Percentiles rank a stretch among this genome's conserved stretches.
phyloP scores from a whole-genome alignment of 176 grass and related monocot species.

The Areca catechu region DNA sequence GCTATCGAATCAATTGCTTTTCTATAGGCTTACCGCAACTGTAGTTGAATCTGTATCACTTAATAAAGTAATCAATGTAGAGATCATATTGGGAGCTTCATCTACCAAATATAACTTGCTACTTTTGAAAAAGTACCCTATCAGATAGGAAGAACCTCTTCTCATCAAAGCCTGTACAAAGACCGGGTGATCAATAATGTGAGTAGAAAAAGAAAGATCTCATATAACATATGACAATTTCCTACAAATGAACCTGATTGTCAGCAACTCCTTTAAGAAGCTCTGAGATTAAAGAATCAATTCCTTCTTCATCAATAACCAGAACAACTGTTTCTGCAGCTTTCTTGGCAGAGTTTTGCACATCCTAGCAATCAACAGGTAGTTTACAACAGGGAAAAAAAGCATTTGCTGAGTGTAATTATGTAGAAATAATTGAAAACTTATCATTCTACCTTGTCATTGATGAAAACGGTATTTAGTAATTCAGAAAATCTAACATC shows the following conservation, averaged over 20 bases:
- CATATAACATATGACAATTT: background rate
- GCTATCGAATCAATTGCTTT: background rate
- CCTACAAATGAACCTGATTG: constrained; percentile 46
- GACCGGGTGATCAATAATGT: background rate
- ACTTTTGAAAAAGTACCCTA: constrained; percentile 91
- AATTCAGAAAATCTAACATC: too few species aligned
- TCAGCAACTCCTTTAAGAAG: constrained; percentile 81
- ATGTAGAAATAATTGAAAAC: too few species aligned
- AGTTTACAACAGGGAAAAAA: background rate
- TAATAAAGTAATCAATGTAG: constrained; percentile 69
- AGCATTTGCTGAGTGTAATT: background rate
- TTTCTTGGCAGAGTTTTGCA: constrained; percentile 71
- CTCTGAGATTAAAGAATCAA: constrained; percentile 72
- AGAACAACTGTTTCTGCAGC: constrained; percentile 86
- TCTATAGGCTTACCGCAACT: constrained; percentile 49
- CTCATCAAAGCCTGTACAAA: constrained; percentile 65
- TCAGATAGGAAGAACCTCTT: constrained; percentile 69
- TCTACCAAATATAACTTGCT: constrained; percentile 88
- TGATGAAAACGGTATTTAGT: too few species aligned
- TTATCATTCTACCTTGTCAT: too few species aligned
- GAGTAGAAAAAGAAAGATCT: too few species aligned
- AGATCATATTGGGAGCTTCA: constrained; percentile 79
- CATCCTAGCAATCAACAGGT: constrained; percentile 44
- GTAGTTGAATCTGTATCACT: constrained; percentile 82
- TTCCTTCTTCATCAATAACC: constrained; percentile 91